Evolutionary conservation across 140 eudicot species (phyloP), one percentile per base, ranked within the genome.

Genomic region (Anethum foeniculum): DNA sequence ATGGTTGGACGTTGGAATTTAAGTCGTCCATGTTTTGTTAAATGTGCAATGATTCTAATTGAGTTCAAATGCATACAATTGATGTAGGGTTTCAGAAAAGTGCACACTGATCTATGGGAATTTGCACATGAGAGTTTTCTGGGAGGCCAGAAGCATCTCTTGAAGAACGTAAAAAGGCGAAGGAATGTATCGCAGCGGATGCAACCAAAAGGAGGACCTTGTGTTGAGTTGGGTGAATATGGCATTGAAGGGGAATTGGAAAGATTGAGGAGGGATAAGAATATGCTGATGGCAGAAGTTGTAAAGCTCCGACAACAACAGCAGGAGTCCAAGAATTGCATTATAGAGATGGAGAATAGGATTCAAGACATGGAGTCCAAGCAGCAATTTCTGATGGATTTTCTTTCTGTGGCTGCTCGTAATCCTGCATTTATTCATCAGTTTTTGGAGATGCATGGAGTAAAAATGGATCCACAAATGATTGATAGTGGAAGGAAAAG

Each of bases 31-130:
- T 51, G 73, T 58, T 60, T 77, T 65, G 41, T 34, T 27, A 25
- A 43, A 36, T 56, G 27, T 69, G 67, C 30, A 46, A 68, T 34
- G 75, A 67, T 39, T 44, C 38, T 74, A 28, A 25, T 44, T 0
- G 38, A 75, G 43, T 75, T 75, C 44, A 16, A 46, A 12, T 15
- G 32, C 21, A 21, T 75, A 19, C 36, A 21, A 44, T 34, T 52
- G n/a, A 52, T 41, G 7, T 49, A 87, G 91, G 89, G 92, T 21
- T 88, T 88, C 28, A 84, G 48, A 58, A 88, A 88, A 47, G 89
- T 88, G 41, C 90, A 84, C 78, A 85, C 90, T 25, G 92, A 88
- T 74, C 86, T 75, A n/a, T 88, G 88, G 88, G 92, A 88, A 77
- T 88, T 88, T 5, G 92, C 92, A 7, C 85, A 84, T 80, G 85